Percentiles rank a stretch among this genome's conserved stretches.
Conservation (phyloP, 129 eudicot genomes). For the Sambucus nigra region DNA sequence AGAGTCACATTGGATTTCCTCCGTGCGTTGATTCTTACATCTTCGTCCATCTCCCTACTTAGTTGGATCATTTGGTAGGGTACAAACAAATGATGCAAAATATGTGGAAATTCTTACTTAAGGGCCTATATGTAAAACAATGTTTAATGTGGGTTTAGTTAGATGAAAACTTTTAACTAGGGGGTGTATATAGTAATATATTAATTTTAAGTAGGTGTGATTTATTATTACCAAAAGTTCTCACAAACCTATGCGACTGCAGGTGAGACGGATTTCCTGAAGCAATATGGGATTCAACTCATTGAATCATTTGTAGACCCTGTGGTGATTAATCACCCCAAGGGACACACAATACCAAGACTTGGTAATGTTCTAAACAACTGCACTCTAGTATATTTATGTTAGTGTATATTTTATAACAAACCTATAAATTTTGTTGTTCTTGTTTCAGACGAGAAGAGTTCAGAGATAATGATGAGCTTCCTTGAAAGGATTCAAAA, state of each 20-base stretch:
- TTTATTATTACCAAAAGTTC: not conserved
- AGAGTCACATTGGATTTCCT: no score
- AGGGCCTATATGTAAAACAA: no score
- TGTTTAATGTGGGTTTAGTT: no score
- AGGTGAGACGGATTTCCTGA: conserved; percentile 70
- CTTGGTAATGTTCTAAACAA: conserved; percentile 33
- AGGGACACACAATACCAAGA: conserved; percentile 78
- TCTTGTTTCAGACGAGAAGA: conserved; percentile 42
- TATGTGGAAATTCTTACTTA: no score
- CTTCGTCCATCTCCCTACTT: no score
- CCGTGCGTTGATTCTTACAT: no score
- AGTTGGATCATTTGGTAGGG: no score
- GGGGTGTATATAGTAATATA: no score
- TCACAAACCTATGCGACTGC: not conserved
- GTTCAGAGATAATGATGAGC: conserved; percentile 32
- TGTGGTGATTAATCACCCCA: conserved; percentile 72
- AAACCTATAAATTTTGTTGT: not conserved
- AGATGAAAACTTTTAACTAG: no score
- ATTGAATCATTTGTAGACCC: conserved; percentile 47
- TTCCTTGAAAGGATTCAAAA: conserved; percentile 54
- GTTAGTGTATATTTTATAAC: not conserved
- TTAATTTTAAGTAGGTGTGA: not conserved
- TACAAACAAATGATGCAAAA: no score
- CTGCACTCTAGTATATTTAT: not conserved
- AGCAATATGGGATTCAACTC: conserved; percentile 41